Evolutionary conservation across 1,284 basidiomycete genomes (phyloP).

Genomic region (Cutaneotrichosporon sp.): DNA sequence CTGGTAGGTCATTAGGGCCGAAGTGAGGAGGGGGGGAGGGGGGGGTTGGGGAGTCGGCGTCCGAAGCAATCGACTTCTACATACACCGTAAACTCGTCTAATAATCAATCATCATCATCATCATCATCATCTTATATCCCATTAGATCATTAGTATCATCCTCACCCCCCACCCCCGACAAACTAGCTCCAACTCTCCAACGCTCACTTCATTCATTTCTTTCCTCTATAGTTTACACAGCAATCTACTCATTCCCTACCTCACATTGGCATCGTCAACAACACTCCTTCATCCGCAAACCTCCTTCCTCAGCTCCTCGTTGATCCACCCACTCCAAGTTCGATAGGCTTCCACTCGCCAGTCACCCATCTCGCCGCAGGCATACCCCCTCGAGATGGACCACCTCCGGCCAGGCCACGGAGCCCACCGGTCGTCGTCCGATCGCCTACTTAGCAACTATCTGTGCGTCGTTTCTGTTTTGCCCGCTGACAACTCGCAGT

Average conservation of each 20-base stretch:
- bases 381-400: conserved; percentile 36
- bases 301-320: background rate
- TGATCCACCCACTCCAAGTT: background rate
- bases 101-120: background rate
- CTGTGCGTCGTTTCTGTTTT: conserved; percentile 36
- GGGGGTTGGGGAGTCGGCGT: background rate
- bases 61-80: background rate
- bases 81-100: background rate
- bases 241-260: background rate
- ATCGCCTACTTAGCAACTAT: conserved; percentile 52
- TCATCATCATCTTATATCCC: background rate
- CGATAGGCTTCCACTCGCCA: background rate
- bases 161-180: background rate
- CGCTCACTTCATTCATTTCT: background rate
- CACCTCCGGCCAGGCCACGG: conserved; percentile 43
- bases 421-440: conserved; percentile 50
- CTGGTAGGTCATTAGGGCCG: background rate
- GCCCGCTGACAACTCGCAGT: conserved; percentile 23
- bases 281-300: background rate
- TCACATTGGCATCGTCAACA: background rate
- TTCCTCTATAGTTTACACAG: background rate
- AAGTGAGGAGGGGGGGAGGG: too few relatives aligned
- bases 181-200: background rate
- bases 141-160: background rate
- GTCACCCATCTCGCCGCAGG: background rate